phyloP scores from a whole-genome alignment of 371 early-diverging fungal genomes.

The Fennellomyces sp. region DNA sequence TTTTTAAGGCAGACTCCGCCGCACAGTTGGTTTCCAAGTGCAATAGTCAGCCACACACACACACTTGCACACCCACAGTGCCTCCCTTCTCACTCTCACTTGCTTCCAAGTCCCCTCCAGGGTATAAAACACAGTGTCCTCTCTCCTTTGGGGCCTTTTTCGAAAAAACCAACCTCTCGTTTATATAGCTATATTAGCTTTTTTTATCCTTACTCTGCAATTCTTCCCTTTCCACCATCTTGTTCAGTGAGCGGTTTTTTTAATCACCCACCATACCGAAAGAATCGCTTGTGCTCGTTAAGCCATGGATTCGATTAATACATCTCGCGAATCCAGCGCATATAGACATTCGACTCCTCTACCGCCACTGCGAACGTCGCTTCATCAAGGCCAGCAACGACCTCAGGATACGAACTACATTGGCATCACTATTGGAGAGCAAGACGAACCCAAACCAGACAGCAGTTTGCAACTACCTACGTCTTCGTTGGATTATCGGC shows the following conservation, averaged over 20 bases:
- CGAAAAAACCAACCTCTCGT: neutral
- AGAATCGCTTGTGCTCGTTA: neutral
- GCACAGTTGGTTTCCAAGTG: neutral
- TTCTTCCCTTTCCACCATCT: neutral
- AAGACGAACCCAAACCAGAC: constrained; percentile 12
- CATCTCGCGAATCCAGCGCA: constrained; percentile 4
- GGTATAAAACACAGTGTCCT: no score
- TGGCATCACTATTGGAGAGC: constrained; percentile 31
- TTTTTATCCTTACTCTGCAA: neutral
- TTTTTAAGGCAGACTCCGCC: neutral
- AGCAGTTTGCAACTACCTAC: neutral
- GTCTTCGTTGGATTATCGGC: constrained; percentile 16
- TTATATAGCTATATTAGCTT: neutral
- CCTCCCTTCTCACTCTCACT: neutral
- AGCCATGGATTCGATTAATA: constrained; percentile 1
- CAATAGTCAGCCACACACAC: neutral
- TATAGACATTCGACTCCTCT: constrained; percentile 7
- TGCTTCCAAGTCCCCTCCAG: no score
- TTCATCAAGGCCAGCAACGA: neutral
- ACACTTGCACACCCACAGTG: neutral
- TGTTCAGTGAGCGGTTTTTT: neutral
- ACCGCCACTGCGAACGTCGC: constrained; percentile 2
- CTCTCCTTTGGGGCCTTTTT: neutral
- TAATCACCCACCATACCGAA: no score
- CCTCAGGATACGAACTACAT: constrained; percentile 36